Conservation (phyloP, 345 rosid genomes). For the Lepidium sativum region DNA sequence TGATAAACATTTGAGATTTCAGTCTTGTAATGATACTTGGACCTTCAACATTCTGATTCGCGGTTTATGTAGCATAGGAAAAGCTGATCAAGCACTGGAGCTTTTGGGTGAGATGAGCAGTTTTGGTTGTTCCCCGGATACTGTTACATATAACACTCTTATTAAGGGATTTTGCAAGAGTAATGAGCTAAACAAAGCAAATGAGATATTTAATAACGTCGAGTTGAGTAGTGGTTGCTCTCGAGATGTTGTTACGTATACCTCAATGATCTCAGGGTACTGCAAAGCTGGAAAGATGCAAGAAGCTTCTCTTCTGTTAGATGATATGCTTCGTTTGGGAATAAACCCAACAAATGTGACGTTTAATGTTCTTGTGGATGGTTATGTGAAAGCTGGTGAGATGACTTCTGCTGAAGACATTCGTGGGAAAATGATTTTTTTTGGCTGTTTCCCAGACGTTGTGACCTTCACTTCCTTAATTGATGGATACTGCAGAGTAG, state of each 20-base stretch:
- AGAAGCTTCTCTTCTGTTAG: conserved; percentile 47
- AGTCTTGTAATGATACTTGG: conserved; percentile 47
- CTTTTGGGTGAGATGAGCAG: conserved; percentile 45
- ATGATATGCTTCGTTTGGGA: conserved; percentile 53
- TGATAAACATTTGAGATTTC: conserved; percentile 34
- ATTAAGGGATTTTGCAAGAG: conserved; percentile 63
- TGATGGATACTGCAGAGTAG: conserved; percentile 78
- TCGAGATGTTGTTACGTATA: conserved; percentile 62
- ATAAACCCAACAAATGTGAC: conserved; percentile 49
- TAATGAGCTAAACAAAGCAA: conserved; percentile 47
- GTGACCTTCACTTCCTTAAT: conserved; percentile 75
- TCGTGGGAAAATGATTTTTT: conserved; percentile 42
- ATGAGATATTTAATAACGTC: conserved; percentile 40
- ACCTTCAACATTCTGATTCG: conserved; percentile 68
- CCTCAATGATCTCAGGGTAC: conserved; percentile 63
- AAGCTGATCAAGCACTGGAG: conserved; percentile 42
- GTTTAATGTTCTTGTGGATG: conserved; percentile 74
- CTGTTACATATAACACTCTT: conserved; percentile 63
- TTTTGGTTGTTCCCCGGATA: conserved; percentile 59
- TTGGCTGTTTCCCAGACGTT: conserved; percentile 54
- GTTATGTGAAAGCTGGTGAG: conserved; percentile 65
- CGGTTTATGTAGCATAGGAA: conserved; percentile 53
- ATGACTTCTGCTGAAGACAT: conserved; percentile 40
- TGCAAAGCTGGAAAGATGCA: conserved; percentile 64
- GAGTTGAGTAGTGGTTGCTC: conserved; percentile 27